Evolutionary conservation across 768 basidiomycete species (phyloP), one percentile per base, ranked within the genome.

Genomic region (Amanita inopinata): DNA sequence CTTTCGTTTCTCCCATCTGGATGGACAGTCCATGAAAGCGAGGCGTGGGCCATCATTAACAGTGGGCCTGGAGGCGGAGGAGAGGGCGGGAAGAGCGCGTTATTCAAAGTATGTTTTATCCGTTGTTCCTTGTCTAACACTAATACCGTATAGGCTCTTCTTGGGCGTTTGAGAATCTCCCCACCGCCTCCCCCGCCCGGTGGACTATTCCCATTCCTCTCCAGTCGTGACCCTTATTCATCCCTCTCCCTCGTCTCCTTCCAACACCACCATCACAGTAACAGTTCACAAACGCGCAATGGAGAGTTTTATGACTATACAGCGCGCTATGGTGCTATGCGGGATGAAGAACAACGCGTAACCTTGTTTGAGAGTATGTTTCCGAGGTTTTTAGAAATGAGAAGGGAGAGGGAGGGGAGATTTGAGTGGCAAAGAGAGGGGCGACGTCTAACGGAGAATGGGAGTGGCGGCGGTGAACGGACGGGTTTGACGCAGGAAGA

Each of bases 251-350:
- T 78, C 24, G 82, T 88, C 6, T 78, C 81, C 0, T 87, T 86
- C 48, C 70, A 78, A 0, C 78, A 83, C 47, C 70, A 78, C 12
- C 65, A 71, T 33, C 44, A 50, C 1, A 65, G 70, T 14, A 65
- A 66, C 1, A 62, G 69, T 0, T n/a, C n/a, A n/a, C n/a, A n/a
- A n/a, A n/a, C n/a, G n/a, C n/a, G n/a, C n/a, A n/a, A n/a, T n/a
- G 76, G 76, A 0, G 80, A 82, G 5, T 98, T 98, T 63, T 84
- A 85, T 47, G 93, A 98, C 61, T 96, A 84, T 54, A 85, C 90
- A 0, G 90, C 92, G 2, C 78, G 92, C 2, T 98, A 97, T 56
- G 90, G 88, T 15, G 83, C 87, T 0, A 74, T 91, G 28, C 68
- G 84, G 12, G 92, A 94, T 12, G 87, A 83, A 54, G 93, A 94